These are phyloP conservation scores for Plasmodium vivax DNA, from an alignment of 169 alveolate species.

Conservation along the genomic window DNA sequence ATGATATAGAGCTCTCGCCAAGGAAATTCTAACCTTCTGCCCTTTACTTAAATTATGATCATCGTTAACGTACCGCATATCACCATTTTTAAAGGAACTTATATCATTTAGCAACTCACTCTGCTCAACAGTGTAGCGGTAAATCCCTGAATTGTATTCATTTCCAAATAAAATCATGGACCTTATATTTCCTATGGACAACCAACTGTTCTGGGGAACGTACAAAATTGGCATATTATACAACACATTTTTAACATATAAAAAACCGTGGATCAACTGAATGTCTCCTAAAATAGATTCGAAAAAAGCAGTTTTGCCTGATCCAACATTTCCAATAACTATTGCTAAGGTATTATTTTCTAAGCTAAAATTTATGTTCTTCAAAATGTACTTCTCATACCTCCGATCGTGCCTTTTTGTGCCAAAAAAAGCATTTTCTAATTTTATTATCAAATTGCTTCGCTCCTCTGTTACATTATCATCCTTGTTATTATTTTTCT, in stretches of 20 bases:
- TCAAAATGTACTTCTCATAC: neutral
- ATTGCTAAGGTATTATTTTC: constrained; percentile 53
- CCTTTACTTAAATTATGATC: constrained; percentile 91
- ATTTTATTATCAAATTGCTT: constrained; percentile 20
- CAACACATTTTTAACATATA: constrained; percentile 34
- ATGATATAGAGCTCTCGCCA: constrained; percentile 93
- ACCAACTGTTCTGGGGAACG: constrained; percentile 87
- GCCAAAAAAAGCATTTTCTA: constrained; percentile 45
- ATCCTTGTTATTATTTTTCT: neutral
- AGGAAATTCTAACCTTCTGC: constrained; percentile 91
- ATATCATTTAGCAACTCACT: constrained; percentile 81
- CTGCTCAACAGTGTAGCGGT: constrained; percentile 75
- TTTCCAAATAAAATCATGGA: constrained; percentile 86
- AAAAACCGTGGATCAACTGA: constrained; percentile 24
- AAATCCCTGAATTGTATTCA: constrained; percentile 71
- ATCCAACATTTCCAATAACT: constrained; percentile 93
- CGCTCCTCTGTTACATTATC: neutral
- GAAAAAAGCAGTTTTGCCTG: constrained; percentile 90
- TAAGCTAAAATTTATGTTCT: constrained; percentile 47
- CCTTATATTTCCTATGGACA: constrained; percentile 85
- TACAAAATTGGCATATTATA: constrained; percentile 82
- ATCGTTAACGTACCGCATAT: constrained; percentile 83
- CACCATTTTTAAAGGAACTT: constrained; percentile 81
- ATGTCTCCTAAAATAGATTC: constrained; percentile 84
- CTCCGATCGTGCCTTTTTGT: neutral